Evolutionary conservation across 192 early-diverging fungal genomes (phyloP).

Genomic region (Helicostylum pulchrum): DNA sequence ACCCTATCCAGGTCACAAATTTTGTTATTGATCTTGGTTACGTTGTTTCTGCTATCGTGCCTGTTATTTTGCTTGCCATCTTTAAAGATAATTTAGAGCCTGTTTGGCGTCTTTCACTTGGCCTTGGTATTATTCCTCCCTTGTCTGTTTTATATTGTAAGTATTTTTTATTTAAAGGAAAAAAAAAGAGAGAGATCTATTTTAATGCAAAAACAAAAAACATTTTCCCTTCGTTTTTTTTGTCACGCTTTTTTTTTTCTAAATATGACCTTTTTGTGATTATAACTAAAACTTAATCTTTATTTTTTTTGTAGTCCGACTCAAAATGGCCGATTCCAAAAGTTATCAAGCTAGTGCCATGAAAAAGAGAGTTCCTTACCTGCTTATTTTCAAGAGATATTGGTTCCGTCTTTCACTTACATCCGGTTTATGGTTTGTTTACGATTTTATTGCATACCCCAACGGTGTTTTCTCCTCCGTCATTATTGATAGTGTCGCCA

Average conservation of each 20-base stretch:
- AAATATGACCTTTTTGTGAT: neutral
- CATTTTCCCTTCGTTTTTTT: neutral
- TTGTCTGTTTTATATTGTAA: slow-evolving; percentile 49
- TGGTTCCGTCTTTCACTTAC: slow-evolving; percentile 52
- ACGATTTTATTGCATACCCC: slow-evolving; percentile 46
- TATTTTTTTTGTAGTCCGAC: slow-evolving; percentile 38
- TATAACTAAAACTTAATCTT: neutral
- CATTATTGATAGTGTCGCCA: slow-evolving; percentile 33
- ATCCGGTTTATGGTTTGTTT: slow-evolving; percentile 43
- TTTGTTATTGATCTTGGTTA: slow-evolving; percentile 51
- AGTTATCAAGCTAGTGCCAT: slow-evolving; percentile 42
- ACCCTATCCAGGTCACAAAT: slow-evolving; percentile 40
- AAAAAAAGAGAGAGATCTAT: neutral
- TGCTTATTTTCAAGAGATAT: slow-evolving; percentile 47
- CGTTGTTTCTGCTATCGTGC: slow-evolving; percentile 44
- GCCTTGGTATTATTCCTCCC: slow-evolving; percentile 48
- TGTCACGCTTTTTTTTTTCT: no score
- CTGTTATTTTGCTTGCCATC: slow-evolving; percentile 46
- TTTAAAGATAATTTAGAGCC: slow-evolving; percentile 45
- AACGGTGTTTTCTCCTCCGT: slow-evolving; percentile 41
- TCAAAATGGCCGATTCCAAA: slow-evolving; percentile 53
- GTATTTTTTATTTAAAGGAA: slow-evolving; percentile 1
- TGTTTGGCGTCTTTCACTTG: slow-evolving; percentile 54
- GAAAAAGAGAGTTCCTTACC: slow-evolving; percentile 49
- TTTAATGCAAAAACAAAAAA: neutral